These are phyloP conservation scores for Trichocladium antarcticum DNA, from an alignment of 495 filamentous ascomycete genomes.

Conservation along the genomic window DNA sequence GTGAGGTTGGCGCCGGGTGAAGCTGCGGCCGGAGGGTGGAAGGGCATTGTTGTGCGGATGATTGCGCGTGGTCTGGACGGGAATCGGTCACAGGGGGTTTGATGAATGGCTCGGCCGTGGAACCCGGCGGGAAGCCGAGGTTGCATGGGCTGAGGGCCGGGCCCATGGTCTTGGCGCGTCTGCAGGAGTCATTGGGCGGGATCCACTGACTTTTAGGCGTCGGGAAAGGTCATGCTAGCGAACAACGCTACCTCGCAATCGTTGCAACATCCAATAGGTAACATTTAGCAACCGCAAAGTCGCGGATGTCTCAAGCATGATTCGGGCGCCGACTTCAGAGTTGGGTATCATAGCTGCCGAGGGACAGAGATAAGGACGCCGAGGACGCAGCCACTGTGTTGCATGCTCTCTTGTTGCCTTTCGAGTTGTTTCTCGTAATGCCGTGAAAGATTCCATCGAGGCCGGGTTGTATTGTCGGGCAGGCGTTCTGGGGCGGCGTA, in stretches of 20 bases:
- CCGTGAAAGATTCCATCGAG: conserved; percentile 14
- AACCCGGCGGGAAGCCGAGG: conserved; percentile 12
- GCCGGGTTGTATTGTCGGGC: conserved; percentile 17
- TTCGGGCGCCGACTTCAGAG: too few relatives aligned
- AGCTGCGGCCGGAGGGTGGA: not conserved
- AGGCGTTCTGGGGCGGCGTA: conserved; percentile 23
- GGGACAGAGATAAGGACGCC: too few relatives aligned
- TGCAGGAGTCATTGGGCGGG: not conserved
- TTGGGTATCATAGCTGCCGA: too few relatives aligned
- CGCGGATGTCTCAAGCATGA: too few relatives aligned
- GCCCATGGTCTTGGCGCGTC: not conserved
- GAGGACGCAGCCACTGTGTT: too few relatives aligned
- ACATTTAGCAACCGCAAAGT: not conserved
- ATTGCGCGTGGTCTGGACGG: not conserved
- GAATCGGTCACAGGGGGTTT: not conserved
- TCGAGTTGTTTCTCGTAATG: not conserved
- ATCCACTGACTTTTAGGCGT: conserved; percentile 1
- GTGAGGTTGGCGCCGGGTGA: not conserved
- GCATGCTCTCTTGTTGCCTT: too few relatives aligned
- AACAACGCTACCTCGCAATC: too few relatives aligned
- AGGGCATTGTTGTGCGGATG: not conserved
- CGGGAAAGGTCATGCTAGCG: too few relatives aligned
- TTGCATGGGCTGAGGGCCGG: conserved; percentile 8
- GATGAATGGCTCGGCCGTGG: conserved; percentile 1
- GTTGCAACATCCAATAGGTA: too few relatives aligned